Percentiles rank a stretch among this genome's conserved stretches.
Conservation (phyloP, 139 green algal genomes). For the Chlorella sorokiniana region DNA sequence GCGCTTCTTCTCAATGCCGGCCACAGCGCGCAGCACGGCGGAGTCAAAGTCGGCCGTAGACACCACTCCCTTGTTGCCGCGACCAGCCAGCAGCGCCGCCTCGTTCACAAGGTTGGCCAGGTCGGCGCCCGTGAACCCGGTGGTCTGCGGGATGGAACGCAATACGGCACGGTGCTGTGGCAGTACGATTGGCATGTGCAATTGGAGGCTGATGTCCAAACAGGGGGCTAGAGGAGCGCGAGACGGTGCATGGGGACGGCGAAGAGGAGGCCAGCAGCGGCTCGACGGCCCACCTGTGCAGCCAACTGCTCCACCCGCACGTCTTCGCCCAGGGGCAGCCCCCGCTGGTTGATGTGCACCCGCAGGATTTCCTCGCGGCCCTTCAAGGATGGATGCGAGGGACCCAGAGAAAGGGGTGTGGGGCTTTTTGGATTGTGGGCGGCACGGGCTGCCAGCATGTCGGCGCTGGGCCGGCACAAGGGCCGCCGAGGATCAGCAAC, state of each 20-base stretch:
- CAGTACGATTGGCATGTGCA: too few relatives aligned
- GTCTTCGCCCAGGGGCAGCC: slow-evolving; percentile 74
- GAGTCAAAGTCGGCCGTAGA: slow-evolving; percentile 72
- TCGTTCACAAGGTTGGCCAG: slow-evolving; percentile 90
- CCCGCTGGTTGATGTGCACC: slow-evolving; percentile 66
- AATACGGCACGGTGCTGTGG: too few relatives aligned
- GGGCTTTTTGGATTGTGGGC: too few relatives aligned
- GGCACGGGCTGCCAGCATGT: too few relatives aligned
- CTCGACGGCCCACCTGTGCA: background rate
- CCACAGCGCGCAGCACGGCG: slow-evolving; percentile 77
- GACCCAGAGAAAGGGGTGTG: too few relatives aligned
- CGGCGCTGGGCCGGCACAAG: too few relatives aligned
- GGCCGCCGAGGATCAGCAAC: background rate
- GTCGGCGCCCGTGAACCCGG: slow-evolving; percentile 90
- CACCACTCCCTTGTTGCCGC: slow-evolving; percentile 90
- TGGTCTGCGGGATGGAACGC: slow-evolving; percentile 39
- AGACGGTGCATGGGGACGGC: too few relatives aligned
- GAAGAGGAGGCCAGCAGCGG: background rate
- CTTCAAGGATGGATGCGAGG: background rate
- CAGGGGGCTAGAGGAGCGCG: too few relatives aligned
- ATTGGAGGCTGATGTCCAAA: too few relatives aligned
- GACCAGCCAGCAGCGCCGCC: slow-evolving; percentile 73
- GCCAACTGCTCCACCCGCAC: slow-evolving; percentile 49
- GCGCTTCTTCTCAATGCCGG: slow-evolving; percentile 95
- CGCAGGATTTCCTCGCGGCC: slow-evolving; percentile 76